These are phyloP conservation scores for Wickerhamiella slavikovae DNA, from an alignment of 805 yeast genomes.

Conservation along the genomic window DNA sequence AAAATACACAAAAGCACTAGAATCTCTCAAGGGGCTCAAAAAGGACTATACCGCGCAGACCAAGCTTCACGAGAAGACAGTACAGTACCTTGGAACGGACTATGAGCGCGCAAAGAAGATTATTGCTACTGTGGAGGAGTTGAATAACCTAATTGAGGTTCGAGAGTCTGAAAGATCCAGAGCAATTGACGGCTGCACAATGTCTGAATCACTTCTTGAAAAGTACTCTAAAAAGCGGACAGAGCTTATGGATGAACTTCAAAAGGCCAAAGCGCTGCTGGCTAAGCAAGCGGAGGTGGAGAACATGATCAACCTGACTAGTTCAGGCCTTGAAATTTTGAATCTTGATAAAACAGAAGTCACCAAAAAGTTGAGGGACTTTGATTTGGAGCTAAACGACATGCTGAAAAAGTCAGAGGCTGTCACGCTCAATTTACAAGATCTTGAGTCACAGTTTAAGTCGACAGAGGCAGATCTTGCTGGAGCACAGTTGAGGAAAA, in stretches of 20 bases:
- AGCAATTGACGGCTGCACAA: constrained; percentile 32
- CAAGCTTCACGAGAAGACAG: constrained; percentile 56
- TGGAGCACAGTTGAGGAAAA: not conserved
- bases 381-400: not conserved
- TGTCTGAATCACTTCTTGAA: constrained; percentile 46
- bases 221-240: constrained; percentile 65
- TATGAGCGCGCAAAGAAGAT: constrained; percentile 48
- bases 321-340: constrained; percentile 26
- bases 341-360: constrained; percentile 11
- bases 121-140: constrained; percentile 24
- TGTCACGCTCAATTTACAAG: not conserved
- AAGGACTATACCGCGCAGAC: constrained; percentile 64
- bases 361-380: constrained; percentile 19
- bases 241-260: constrained; percentile 41
- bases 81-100: constrained; percentile 55
- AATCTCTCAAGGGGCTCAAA: constrained; percentile 48
- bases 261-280: too few species aligned
- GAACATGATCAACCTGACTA: constrained; percentile 33
- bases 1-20: constrained; percentile 78
- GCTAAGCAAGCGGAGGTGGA: constrained; percentile 22
- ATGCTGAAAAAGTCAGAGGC: not conserved
- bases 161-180: too few species aligned
- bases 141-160: constrained; percentile 27
- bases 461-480: not conserved
- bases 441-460: not conserved